A percentile compares a stretch with the other conserved stretches of the same genome.
phyloP scores from a whole-genome alignment of 176 grass and related monocot species.

The Avena eriantha region DNA sequence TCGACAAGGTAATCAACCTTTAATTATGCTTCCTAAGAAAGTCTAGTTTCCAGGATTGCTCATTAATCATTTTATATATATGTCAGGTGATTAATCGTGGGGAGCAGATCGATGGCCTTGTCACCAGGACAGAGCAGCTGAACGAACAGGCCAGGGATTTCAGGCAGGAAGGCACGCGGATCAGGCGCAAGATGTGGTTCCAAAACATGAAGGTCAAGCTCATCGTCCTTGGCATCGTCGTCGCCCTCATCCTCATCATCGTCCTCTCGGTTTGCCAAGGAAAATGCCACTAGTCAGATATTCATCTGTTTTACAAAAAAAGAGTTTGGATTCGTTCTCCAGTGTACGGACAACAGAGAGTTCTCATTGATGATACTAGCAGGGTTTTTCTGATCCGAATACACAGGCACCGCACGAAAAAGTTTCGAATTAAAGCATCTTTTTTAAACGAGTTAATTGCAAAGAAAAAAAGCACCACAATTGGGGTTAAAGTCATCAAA shows the following conservation, averaged over 20 bases:
- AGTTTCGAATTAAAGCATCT: too few relatives aligned
- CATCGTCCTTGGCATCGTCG: conserved; percentile 63
- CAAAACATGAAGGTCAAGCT: conserved; percentile 96
- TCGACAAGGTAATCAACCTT: conserved; percentile 60
- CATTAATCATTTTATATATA: neutral
- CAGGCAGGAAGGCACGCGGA: conserved; percentile 54
- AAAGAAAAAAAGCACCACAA: too few relatives aligned
- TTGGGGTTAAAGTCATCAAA: too few relatives aligned
- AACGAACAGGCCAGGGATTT: conserved; percentile 73
- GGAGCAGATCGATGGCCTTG: conserved; percentile 58
- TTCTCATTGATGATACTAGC: too few relatives aligned
- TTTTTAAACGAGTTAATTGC: too few relatives aligned
- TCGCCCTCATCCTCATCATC: conserved; percentile 81
- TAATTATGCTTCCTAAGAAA: neutral
- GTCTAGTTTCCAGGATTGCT: neutral
- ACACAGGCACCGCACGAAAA: too few relatives aligned
- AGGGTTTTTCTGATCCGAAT: too few relatives aligned
- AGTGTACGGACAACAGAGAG: too few relatives aligned
- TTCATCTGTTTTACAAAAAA: too few relatives aligned
- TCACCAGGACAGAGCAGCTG: conserved; percentile 71
- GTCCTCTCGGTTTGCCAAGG: conserved; percentile 73
- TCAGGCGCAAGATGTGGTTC: conserved; percentile 83
- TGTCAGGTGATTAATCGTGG: conserved; percentile 68
- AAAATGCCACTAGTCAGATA: conserved; percentile 11
- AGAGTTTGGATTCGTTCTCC: too few relatives aligned